A percentile compares a stretch with the other conserved stretches of the same genome.
phyloP scores from a whole-genome alignment of 2,329 filamentous ascomycete species.

The Fusarium verrucosum region DNA sequence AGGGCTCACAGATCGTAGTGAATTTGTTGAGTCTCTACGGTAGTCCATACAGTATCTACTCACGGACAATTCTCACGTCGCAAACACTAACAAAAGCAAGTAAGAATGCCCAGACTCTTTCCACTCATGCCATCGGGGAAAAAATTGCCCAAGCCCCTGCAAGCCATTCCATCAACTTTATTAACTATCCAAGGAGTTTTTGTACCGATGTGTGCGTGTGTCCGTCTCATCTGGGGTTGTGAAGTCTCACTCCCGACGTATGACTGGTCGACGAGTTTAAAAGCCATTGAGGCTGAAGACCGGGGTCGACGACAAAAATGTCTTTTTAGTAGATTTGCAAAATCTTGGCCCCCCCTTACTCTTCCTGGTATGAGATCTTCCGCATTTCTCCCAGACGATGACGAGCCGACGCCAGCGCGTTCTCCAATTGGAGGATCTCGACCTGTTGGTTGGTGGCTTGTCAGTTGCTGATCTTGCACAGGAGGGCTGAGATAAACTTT shows the following conservation, averaged over 20 bases:
- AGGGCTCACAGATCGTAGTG: no score
- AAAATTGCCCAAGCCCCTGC: conserved; percentile 1
- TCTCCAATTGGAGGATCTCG: conserved; percentile 96
- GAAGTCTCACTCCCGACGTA: background rate
- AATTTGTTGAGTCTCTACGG: no score
- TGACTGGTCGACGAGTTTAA: background rate
- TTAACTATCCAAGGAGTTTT: background rate
- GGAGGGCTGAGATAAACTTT: conserved; percentile 8
- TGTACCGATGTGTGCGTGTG: background rate
- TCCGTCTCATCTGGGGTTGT: background rate
- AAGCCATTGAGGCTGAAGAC: conserved; percentile 6
- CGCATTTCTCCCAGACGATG: conserved; percentile 94
- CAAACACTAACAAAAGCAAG: background rate
- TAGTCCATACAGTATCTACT: background rate
- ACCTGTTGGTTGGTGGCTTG: conserved; percentile 67
- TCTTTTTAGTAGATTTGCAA: background rate
- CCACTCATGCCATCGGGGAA: background rate
- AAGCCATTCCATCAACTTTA: conserved; percentile 16
- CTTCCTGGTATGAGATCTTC: conserved; percentile 93
- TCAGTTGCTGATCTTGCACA: conserved; percentile 21
- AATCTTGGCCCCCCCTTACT: conserved; percentile 54
- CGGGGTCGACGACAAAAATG: conserved; percentile 13
- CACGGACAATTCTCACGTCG: conserved; percentile 4
- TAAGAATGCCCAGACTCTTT: background rate
- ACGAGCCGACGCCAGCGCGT: conserved; percentile 79